Evolutionary conservation across 2,329 filamentous ascomycete species (phyloP), one percentile per base, ranked within the genome.

Genomic region (Diaporthe citriasiana): DNA sequence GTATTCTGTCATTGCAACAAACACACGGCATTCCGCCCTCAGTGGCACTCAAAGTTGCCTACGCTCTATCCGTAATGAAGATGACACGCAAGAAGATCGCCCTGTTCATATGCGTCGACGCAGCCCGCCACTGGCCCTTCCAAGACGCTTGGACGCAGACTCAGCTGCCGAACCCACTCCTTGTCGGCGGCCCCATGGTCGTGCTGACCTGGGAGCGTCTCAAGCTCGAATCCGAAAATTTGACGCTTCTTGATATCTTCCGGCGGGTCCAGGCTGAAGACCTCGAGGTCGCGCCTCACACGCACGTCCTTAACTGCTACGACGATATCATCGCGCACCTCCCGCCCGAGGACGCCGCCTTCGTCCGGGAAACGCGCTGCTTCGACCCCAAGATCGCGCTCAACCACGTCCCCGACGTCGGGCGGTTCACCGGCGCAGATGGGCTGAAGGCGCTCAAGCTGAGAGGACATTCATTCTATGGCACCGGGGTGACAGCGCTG

Each of bases 41-140:
- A 0, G 45, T 66, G 22, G 63, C 45, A 2, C 63, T 66, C 30
- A 66, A 66, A 9, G 63, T 66, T 4, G 63, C 63, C 45, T 66
- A 38, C 45, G 45, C 30, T 0, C 33, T 66, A 6, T 13, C 63
- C 7, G 33, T 51, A 7, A 66, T 66, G 63, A 45, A 66, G n/a
- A 66, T 66, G 45, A 66, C 63, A 4, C 45, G 63, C 19, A 51
- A 66, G 63, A 66, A 19, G 15, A 51, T 33, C 7, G 45, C 63
- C 22, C 45, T 51, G 12, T 66, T 38, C 63, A 9, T 51, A 7
- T 12, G 19, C 30, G 15, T 25, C 45, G 45, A 66, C 63, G 63
- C 63, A 6, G 63, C 45, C 12, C 63, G 63, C 7, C 63, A 66
- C n/a, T 66, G 63, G 63, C 63, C 63, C 45, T 66, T 66, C 63